Evolutionary conservation across 306 rosid species (phyloP).

Genomic region (Coriaria nepalensis): DNA sequence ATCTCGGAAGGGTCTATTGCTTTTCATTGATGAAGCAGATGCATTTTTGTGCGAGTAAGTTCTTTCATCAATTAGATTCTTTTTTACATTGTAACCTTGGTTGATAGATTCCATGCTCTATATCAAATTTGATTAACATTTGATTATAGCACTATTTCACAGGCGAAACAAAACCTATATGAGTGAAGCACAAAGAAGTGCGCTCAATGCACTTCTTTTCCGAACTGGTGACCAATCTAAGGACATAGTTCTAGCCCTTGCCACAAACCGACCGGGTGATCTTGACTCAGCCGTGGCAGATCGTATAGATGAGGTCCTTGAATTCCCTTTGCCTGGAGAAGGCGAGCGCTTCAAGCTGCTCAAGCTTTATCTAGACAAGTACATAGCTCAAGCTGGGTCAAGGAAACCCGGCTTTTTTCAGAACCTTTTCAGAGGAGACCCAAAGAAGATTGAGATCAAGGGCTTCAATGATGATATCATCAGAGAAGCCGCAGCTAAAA

Average conservation of each 20-base stretch:
- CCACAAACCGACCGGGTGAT: conserved; percentile 94
- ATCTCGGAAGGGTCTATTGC: conserved; percentile 75
- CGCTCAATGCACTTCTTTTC: conserved; percentile 89
- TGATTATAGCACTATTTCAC: conserved; percentile 23
- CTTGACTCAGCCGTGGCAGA: conserved; percentile 94
- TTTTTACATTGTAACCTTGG: background rate
- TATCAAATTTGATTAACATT: background rate
- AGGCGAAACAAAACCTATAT: conserved; percentile 95
- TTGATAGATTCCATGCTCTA: background rate
- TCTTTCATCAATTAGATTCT: no score
- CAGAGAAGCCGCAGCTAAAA: conserved; percentile 79
- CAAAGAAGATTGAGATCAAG: conserved; percentile 60
- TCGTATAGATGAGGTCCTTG: conserved; percentile 91
- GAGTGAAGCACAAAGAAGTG: conserved; percentile 99
- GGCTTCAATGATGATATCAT: conserved; percentile 69
- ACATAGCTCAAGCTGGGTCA: conserved; percentile 65
- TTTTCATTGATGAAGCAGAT: conserved; percentile 97
- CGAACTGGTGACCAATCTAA: conserved; percentile 98
- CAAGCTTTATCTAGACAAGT: conserved; percentile 79
- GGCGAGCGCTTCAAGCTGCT: conserved; percentile 75
- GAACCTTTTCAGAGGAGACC: conserved; percentile 47
- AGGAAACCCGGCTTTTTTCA: conserved; percentile 46
- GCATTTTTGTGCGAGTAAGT: conserved; percentile 99
- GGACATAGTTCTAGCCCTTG: conserved; percentile 95
- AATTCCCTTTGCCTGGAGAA: conserved; percentile 91